These are phyloP conservation scores for Pyracantha coccinea DNA, from an alignment of 331 rosid species.

Conservation along the genomic window DNA sequence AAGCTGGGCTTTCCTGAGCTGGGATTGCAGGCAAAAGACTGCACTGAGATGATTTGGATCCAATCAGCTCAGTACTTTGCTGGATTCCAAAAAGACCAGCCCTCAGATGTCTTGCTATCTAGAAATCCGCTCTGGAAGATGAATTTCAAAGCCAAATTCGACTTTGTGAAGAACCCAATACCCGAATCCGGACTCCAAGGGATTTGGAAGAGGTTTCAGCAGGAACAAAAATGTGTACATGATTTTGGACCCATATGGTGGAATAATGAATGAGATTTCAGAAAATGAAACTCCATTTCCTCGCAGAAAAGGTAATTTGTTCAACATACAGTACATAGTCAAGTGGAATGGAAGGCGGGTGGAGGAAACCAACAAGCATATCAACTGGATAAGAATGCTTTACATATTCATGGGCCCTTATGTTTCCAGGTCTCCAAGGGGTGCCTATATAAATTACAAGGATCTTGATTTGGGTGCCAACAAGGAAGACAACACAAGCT, in stretches of 20 bases:
- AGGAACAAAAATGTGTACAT: conserved; percentile 21
- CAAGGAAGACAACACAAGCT: conserved; percentile 16
- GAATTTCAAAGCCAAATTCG: conserved; percentile 49
- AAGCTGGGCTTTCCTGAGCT: not conserved
- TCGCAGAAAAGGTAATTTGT: conserved; percentile 35
- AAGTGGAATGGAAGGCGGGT: conserved; percentile 29
- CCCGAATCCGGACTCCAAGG: conserved; percentile 23
- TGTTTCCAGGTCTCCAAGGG: conserved; percentile 46
- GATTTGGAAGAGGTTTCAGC: conserved; percentile 32
- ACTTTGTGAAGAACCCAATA: conserved; percentile 34
- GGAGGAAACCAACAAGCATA: conserved; percentile 21
- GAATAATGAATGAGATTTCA: conserved; percentile 42
- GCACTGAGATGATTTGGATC: conserved; percentile 48
- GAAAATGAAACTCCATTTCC: conserved; percentile 42
- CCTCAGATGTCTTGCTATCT: conserved; percentile 25
- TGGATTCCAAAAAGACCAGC: conserved; percentile 15
- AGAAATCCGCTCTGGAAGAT: conserved; percentile 23
- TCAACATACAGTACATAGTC: conserved; percentile 36
- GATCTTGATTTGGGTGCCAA: conserved; percentile 54
- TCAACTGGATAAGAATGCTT: conserved; percentile 32
- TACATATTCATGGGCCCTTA: conserved; percentile 31
- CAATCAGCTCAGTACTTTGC: conserved; percentile 36
- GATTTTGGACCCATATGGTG: conserved; percentile 45
- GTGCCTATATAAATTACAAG: conserved; percentile 44
- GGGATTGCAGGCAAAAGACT: conserved; percentile 23